Conservation (phyloP, 2,329 filamentous ascomycete species). For the Xylariales sp. region DNA sequence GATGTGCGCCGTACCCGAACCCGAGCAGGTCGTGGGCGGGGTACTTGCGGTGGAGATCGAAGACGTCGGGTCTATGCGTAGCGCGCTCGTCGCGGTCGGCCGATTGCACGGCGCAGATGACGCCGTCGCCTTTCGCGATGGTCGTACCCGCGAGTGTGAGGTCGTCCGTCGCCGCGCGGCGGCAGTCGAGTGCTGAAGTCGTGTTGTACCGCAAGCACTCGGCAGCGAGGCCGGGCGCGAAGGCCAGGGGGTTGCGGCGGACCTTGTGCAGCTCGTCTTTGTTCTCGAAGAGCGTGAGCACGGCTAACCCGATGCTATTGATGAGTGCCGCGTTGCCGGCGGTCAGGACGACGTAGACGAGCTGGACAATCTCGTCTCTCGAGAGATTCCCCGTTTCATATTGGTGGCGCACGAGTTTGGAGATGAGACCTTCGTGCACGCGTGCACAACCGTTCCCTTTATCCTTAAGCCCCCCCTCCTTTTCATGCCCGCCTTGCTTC, state of each 20-base stretch:
- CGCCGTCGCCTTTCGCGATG: slow-evolving; percentile 25
- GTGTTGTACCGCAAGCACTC: slow-evolving; percentile 32
- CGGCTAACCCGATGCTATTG: slow-evolving; percentile 31
- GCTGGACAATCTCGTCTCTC: slow-evolving; percentile 21
- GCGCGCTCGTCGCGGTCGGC: slow-evolving; percentile 19
- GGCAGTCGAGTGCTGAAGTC: slow-evolving; percentile 20
- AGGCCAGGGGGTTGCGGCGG: slow-evolving; percentile 16
- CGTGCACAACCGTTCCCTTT: not conserved
- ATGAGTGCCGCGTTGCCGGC: slow-evolving; percentile 33
- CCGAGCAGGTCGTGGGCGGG: slow-evolving; percentile 6
- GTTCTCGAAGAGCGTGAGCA: slow-evolving; percentile 33
- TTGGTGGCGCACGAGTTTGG: slow-evolving; percentile 23
- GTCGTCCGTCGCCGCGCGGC: slow-evolving; percentile 9
- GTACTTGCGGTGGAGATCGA: slow-evolving; percentile 23
- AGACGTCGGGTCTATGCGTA: slow-evolving; percentile 9
- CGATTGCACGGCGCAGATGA: slow-evolving; percentile 31
- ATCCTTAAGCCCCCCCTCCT: not conserved
- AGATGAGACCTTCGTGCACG: slow-evolving; percentile 22
- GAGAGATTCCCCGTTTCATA: slow-evolving; percentile 18
- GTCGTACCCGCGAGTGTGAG: not conserved
- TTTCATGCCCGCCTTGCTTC: not conserved
- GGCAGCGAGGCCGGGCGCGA: slow-evolving; percentile 15
- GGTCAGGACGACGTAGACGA: slow-evolving; percentile 30
- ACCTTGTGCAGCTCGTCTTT: slow-evolving; percentile 29
- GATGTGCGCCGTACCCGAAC: slow-evolving; percentile 18